Evolutionary conservation across 352 stramenopile genomes (phyloP).

Genomic region (Pythium folliculosum): DNA sequence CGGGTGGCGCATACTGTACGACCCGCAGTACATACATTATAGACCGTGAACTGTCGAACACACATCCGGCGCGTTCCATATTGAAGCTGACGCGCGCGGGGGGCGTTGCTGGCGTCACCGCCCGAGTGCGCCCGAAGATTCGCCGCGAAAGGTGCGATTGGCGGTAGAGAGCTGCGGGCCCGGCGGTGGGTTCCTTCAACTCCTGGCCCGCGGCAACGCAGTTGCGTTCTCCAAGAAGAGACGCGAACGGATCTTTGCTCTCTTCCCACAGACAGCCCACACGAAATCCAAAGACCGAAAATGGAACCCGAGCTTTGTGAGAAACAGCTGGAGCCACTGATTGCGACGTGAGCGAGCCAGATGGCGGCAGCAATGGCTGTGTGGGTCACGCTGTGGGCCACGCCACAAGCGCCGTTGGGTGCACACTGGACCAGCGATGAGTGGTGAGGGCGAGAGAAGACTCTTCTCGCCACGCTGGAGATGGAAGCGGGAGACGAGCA

Average conservation of each 20-base stretch:
- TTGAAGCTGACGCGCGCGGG: not conserved
- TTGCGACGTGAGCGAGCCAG: not conserved
- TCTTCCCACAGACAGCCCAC: not conserved
- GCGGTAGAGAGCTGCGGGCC: not conserved
- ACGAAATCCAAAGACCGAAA: not conserved
- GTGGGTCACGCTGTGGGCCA: not conserved
- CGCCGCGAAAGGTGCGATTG: not conserved
- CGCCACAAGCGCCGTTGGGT: not conserved
- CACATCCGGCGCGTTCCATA: not conserved
- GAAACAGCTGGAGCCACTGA: conserved; percentile 17
- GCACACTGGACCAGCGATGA: not conserved
- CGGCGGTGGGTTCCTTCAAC: conserved; percentile 6
- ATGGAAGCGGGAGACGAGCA: not conserved
- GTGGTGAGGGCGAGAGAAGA: not conserved
- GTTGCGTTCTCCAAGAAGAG: conserved; percentile 3
- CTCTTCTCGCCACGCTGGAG: not conserved
- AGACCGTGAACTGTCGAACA: too few relatives aligned
- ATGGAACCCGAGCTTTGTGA: not conserved
- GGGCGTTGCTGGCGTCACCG: not conserved
- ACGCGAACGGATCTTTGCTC: not conserved
- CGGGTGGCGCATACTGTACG: not conserved
- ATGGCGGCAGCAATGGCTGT: not conserved
- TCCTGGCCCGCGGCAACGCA: not conserved
- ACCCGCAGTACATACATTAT: not conserved
- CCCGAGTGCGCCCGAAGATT: conserved; percentile 6